Evolutionary conservation across 148 eudicot genomes (phyloP).

Genomic region (Cornus suecica): DNA sequence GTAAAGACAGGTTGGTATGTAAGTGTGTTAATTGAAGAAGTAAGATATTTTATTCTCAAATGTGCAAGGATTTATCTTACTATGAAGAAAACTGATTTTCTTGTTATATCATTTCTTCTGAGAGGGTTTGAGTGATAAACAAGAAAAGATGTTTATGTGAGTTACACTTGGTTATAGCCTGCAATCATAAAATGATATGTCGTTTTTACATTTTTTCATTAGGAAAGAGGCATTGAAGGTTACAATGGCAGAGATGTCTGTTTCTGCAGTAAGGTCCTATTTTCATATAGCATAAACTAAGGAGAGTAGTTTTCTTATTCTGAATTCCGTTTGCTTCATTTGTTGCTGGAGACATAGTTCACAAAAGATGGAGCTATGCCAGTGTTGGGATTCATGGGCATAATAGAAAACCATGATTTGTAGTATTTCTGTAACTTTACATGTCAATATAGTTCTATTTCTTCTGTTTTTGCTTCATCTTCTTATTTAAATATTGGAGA

Average conservation of each 20-base stretch:
- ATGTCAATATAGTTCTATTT: no score
- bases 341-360: neutral
- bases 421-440: neutral
- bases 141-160: neutral
- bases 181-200: neutral
- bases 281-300: neutral
- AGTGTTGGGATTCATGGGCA: neutral
- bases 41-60: neutral
- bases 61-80: neutral
- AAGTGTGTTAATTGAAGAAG: neutral
- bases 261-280: neutral
- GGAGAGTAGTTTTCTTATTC: neutral
- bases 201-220: neutral
- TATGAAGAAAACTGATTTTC: neutral
- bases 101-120: neutral
- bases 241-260: neutral
- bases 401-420: neutral
- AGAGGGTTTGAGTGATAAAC: neutral
- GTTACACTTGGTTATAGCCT: no score
- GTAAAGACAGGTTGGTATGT: no score
- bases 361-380: neutral
- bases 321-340: neutral
- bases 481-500: neutral
- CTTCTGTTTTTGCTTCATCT: neutral
- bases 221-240: neutral